phyloP scores from a whole-genome alignment of 148 eudicot species.

The Chenopodium album region DNA sequence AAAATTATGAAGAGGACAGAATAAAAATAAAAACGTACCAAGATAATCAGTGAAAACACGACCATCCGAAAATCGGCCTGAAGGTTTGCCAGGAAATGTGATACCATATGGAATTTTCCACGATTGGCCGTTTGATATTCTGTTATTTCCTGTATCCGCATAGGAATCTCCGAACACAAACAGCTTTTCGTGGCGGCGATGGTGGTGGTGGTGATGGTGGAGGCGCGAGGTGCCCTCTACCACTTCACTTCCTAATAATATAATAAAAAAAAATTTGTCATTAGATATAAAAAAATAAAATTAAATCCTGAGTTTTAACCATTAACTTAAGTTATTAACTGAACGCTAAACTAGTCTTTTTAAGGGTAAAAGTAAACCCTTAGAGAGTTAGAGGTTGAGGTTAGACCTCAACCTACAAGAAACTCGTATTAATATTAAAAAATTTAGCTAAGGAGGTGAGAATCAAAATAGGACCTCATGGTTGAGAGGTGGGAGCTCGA shows the following conservation, averaged over 20 bases:
- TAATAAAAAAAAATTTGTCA: neutral
- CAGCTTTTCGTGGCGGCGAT: constrained; percentile 30
- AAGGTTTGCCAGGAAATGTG: constrained; percentile 77
- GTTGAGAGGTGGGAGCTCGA: neutral
- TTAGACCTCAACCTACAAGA: no score
- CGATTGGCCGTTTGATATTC: constrained; percentile 27
- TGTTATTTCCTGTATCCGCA: constrained; percentile 70
- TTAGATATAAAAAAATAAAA: no score
- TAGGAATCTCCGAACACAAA: constrained; percentile 95
- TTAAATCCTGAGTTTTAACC: no score
- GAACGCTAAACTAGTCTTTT: no score
- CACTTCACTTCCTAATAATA: constrained; percentile 1
- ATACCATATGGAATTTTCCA: constrained; percentile 78
- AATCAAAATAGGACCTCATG: neutral
- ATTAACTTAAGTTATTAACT: no score
- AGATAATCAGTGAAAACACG: constrained; percentile 76
- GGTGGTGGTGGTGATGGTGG: neutral
- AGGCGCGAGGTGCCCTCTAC: constrained; percentile 1
- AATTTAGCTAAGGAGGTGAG: neutral
- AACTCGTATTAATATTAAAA: no score
- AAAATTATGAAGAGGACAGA: neutral
- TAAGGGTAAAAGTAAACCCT: no score
- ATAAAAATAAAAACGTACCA: constrained; percentile 34
- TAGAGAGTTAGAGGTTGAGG: no score
- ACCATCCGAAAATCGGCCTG: constrained; percentile 91